Base-by-base conservation (phyloP, 495 filamentous ascomycete species). In the Penicillium parvum region DNA sequence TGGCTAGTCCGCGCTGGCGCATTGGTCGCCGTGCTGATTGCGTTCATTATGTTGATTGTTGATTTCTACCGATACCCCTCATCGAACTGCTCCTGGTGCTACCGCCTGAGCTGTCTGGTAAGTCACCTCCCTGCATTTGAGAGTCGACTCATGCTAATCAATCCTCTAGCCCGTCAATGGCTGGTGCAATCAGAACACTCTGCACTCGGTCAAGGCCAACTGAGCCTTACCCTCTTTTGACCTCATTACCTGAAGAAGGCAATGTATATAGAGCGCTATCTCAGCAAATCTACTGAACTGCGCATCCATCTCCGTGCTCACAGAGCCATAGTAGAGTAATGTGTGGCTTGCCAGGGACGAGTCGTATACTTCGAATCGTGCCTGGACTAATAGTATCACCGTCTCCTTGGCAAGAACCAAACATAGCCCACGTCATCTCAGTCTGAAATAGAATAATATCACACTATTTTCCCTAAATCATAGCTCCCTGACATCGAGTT, bases 101-200 rank as follows among this genome's bases (percentile, higher is more conserved):
- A 92, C 68, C 89, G 91, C 55, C 58, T 98, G 53, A 92, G 84
- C 63, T 98, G 92, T 53, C 66, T 98, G 65, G 87, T 92, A 72
- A 78, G 86, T 85, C 20, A 11, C 6, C 16, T 15, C 15, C 17
- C 22, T 4, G 20, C 7, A 10, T 26, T 41, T 42, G 32, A 27
- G 32, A 6, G 39, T 25, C 15, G 16, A 29, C 38, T 30, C 30
- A 5, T 47, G 40, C 64, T 71, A 57, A 72, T 48, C 28, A 10
- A 26, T 34, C 23, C 47, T 25, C 4, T 53, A 88, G 83, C 81
- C 83, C 28, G 72, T 90, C 41, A 85, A 83, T 43, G 75, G 81
- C 47, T 91, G 88, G 88, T 94, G 87, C 57, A 72, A 87, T 27
- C 74, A 84, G 21, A 82, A 82, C 30, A 78, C 76, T 19, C 50